phyloP scores from a whole-genome alignment of 2,329 filamentous ascomycete species.

The Fusarium neocosmosporiellum region DNA sequence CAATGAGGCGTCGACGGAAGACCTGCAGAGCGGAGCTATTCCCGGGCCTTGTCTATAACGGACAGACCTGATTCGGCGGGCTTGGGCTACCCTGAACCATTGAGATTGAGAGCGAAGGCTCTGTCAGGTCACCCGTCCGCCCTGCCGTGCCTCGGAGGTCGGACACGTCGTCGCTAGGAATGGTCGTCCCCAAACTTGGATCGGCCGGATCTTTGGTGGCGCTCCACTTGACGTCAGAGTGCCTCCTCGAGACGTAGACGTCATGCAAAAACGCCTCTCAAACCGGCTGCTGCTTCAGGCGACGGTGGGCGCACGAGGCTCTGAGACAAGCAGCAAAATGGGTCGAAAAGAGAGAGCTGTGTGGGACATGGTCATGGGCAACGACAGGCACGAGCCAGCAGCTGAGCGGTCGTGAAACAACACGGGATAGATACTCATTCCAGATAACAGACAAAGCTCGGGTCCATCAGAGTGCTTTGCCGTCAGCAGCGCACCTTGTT shows the following conservation, averaged over 20 bases:
- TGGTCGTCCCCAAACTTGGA: conserved; percentile 43
- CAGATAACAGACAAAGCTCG: not conserved
- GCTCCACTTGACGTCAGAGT: conserved; percentile 44
- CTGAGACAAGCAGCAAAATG: conserved; percentile 25
- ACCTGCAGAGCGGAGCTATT: conserved; percentile 4
- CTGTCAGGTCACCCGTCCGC: conserved; percentile 10
- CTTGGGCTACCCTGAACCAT: conserved; percentile 17
- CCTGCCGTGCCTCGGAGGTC: conserved; percentile 4
- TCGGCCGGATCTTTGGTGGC: conserved; percentile 45
- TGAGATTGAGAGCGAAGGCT: not conserved
- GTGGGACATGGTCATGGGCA: not conserved
- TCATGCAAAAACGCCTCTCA: conserved; percentile 39
- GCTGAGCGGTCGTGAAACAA: conserved; percentile 22
- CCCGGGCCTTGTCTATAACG: not conserved
- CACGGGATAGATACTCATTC: not conserved
- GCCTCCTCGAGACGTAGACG: conserved; percentile 34
- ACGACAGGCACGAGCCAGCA: conserved; percentile 9
- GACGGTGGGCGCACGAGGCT: conserved; percentile 27
- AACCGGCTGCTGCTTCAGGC: conserved; percentile 39
- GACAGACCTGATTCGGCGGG: not conserved
- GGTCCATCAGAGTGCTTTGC: not conserved
- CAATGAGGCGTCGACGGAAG: not conserved
- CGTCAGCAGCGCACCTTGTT: not conserved
- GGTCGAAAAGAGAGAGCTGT: not conserved
- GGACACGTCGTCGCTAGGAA: conserved; percentile 43